phyloP scores from a whole-genome alignment of 768 basidiomycete genomes.

The Candolleomyces eurysporus region DNA sequence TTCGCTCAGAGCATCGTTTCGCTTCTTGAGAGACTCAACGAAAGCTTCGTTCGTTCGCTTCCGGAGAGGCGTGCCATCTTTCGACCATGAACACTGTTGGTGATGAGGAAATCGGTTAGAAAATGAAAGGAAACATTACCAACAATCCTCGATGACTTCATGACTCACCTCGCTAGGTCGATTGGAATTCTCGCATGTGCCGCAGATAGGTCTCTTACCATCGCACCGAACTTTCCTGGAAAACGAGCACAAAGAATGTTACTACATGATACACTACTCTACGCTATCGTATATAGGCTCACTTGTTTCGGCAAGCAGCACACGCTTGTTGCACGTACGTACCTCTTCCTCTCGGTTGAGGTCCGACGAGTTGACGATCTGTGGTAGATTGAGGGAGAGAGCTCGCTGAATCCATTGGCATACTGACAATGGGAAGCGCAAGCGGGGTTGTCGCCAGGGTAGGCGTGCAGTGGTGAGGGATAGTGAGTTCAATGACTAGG shows the following conservation, averaged over 20 bases:
- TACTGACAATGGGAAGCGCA: neutral
- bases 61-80: constrained; percentile 32
- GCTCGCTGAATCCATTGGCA: constrained; percentile 4
- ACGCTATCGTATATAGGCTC: constrained; percentile 11
- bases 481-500: neutral
- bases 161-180: constrained; percentile 36
- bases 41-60: constrained; percentile 44
- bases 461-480: neutral
- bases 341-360: constrained; percentile 29
- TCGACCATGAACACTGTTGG: constrained; percentile 42
- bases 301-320: constrained; percentile 38
- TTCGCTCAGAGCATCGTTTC: constrained; percentile 34
- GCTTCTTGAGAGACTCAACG: constrained; percentile 44
- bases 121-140: neutral
- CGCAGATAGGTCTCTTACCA: constrained; percentile 42
- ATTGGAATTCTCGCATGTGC: constrained; percentile 36
- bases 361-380: neutral
- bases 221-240: constrained; percentile 47
- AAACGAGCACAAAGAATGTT: neutral
- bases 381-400: neutral
- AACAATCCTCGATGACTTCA: neutral
- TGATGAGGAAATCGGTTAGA: neutral
- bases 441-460: neutral
- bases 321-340: constrained; percentile 38
- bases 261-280: constrained; percentile 3